Evolutionary conservation across 345 rosid genomes (phyloP), one percentile per base, ranked within the genome.

Genomic region (Euphorbia peplus): DNA sequence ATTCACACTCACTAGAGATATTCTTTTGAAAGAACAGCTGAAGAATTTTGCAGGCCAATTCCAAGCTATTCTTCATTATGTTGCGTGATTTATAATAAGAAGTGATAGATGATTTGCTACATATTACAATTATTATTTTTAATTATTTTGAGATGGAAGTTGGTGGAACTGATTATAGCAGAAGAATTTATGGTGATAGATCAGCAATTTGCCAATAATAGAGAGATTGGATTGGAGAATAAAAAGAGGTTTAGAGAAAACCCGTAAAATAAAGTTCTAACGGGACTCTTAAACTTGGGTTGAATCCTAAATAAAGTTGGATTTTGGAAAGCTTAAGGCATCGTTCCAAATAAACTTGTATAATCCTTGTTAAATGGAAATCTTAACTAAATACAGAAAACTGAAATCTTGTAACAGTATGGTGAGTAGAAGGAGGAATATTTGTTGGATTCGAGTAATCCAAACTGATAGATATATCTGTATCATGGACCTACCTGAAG

Each of bases 21-120:
- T 61, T 61, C 19, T 61, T 12, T 22, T 61, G 48, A 13, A 19
- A 61, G 29, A 37, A 61, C 24, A 12, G 64, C 46, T 60, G 50
- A 60, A 61, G 2, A 0, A 12, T 19, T 42, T 16, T 37, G 24
- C 8, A 21, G 12, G 8, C 50, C 42, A 41, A 19, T 39, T 61
- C 28, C 6, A 11, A 19, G 18, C 6, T 24, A 19, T 21, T 61
- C 16, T 39, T 19, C 39, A 8, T 10, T 22, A 19, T 39, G 37
- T 25, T 60, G 22, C 47, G 19, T 16, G 0, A 37, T 61, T 21
- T 12, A 22, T 39, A 39, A 60, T 9, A 35, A 35, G 7, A 35
- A 37, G 50, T 12, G 39, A 26, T 25, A 14, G 28, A 26, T 57
- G 61, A 29, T 57, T 8, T 1, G 21, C 21, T 21, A 5, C 0